Percentiles rank a stretch among this genome's conserved stretches.
Evolutionary conservation across 208 protist species (phyloP).

Genomic region (Crithidia bombi): DNA sequence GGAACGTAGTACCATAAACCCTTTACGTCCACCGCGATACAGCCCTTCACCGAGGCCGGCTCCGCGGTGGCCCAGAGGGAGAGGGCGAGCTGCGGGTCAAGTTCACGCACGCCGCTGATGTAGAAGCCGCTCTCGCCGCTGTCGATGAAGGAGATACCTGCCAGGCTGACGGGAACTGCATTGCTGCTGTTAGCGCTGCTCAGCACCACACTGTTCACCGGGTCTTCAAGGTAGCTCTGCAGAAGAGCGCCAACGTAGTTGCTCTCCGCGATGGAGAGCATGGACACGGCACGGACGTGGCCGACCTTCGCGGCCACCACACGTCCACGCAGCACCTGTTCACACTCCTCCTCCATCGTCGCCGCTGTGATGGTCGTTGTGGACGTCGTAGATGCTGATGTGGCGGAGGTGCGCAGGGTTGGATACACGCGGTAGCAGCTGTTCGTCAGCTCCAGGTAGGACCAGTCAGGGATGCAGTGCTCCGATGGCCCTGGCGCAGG

Average conservation of each 20-base stretch:
- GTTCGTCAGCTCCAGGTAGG: conserved; percentile 17
- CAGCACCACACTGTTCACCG: not conserved
- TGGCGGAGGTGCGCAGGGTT: too few relatives aligned
- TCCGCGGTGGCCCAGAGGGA: conserved; percentile 52
- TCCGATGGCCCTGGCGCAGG: conserved; percentile 8
- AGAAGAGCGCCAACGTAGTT: conserved; percentile 49
- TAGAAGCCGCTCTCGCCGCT: conserved; percentile 50
- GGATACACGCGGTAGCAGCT: conserved; percentile 48
- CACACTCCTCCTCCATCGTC: conserved; percentile 51
- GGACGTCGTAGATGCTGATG: not conserved
- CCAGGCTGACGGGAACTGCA: conserved; percentile 31
- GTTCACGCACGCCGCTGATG: conserved; percentile 43
- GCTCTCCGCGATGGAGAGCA: conserved; percentile 55
- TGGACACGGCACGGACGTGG: conserved; percentile 42
- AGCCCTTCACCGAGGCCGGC: conserved; percentile 51
- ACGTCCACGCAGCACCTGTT: conserved; percentile 31
- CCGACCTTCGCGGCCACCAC: conserved; percentile 29
- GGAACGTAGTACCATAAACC: conserved; percentile 60
- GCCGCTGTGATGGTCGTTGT: conserved; percentile 33
- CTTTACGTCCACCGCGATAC: conserved; percentile 40
- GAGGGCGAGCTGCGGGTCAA: conserved; percentile 36
- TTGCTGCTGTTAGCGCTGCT: not conserved
- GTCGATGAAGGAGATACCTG: conserved; percentile 60
- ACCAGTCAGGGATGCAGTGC: conserved; percentile 37
- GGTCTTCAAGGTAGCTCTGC: conserved; percentile 18